Evolutionary conservation across 257 asterid species (phyloP), one percentile per base, ranked within the genome.

Genomic region (Lithospermum erythrorhizon): DNA sequence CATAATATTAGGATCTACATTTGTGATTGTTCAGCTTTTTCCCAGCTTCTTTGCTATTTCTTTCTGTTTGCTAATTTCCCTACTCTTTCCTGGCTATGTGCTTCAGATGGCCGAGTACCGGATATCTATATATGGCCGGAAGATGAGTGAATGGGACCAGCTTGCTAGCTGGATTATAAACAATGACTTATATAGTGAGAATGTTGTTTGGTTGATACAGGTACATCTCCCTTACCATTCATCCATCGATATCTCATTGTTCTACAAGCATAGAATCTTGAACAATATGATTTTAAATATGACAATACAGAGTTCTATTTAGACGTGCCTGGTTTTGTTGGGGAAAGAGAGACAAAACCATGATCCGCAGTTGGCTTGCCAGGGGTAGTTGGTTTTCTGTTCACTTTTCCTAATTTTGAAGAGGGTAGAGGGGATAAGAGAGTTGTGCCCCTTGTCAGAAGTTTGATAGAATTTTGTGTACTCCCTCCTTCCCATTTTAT

Each of bases 191-290:
- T 88, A 86, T 75, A 80, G 90, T 64, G 93, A 88, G 75, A 91
- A 91, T 73, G 96, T 83, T 80, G 99, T 89, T 57, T 93, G 99
- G 99, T 73, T 93, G 79, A 93, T 93, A 74, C 99, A 93, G 97
- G 99, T 93, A 77, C 63, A 52, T 21, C 49, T 41, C 18, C 17
- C 16, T 14, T 11, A 11, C 49, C 49, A 41, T 41, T 13, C 49
- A 41, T 41, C 49, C 49, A 41, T 14, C 17, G 18, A 41, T 41
- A 41, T 4, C 18, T 14, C 49, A 41, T 41, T 11, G 49, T 41
- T 41, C 48, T 3, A 37, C 16, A 30, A 30, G 37, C 37, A 30
- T 30, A 30, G 37, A 30, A 30, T 5, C 37, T 24, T 30, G 37
- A 7, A 30, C 37, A 30, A 30, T 30, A 30, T 30, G 8, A 4